These are phyloP conservation scores for Coprinopsis sp. DNA, from an alignment of 768 basidiomycete species.

Conservation along the genomic window DNA sequence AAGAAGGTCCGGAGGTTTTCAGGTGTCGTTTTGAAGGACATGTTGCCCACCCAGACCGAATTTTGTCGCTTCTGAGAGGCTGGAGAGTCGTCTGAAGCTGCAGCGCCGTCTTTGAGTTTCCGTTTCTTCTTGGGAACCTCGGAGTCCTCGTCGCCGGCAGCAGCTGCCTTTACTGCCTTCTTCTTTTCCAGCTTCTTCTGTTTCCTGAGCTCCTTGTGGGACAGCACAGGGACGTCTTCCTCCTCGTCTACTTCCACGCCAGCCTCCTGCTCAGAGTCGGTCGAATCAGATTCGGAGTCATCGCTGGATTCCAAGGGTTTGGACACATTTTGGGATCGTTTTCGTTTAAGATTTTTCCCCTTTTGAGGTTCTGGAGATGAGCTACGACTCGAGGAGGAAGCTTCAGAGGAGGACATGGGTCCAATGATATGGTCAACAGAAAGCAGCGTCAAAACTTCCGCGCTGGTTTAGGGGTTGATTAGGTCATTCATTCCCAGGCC, in stretches of 20 bases:
- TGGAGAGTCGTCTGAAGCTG: slow-evolving; percentile 22
- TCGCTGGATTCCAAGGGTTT: slow-evolving; percentile 6
- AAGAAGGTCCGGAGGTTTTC: slow-evolving; percentile 71
- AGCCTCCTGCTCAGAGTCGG: slow-evolving; percentile 1
- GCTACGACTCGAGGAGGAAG: slow-evolving; percentile 24
- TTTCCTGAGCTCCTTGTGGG: slow-evolving; percentile 68
- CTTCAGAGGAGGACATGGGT: slow-evolving; percentile 21
- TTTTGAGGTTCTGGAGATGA: slow-evolving; percentile 25
- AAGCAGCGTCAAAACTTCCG: background rate
- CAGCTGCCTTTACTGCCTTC: too few species aligned
- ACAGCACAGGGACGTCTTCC: slow-evolving; percentile 55
- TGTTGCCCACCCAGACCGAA: slow-evolving; percentile 94
- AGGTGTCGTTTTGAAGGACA: slow-evolving; percentile 83
- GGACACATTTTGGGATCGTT: slow-evolving; percentile 19
- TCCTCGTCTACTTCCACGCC: slow-evolving; percentile 22
- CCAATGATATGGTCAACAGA: background rate
- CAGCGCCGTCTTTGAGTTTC: slow-evolving; percentile 38
- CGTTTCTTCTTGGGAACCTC: slow-evolving; percentile 36
- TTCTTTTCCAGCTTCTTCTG: slow-evolving; percentile 47
- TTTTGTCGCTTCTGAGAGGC: slow-evolving; percentile 58
- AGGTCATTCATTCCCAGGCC: too few species aligned
- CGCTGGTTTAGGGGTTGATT: too few species aligned
- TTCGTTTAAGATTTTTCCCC: slow-evolving; percentile 24
- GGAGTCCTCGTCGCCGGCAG: slow-evolving; percentile 17
- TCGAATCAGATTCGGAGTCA: slow-evolving; percentile 14